Evolutionary conservation across 805 yeast genomes (phyloP), one percentile per base, ranked within the genome.

Genomic region (Saturnispora sanitii): DNA sequence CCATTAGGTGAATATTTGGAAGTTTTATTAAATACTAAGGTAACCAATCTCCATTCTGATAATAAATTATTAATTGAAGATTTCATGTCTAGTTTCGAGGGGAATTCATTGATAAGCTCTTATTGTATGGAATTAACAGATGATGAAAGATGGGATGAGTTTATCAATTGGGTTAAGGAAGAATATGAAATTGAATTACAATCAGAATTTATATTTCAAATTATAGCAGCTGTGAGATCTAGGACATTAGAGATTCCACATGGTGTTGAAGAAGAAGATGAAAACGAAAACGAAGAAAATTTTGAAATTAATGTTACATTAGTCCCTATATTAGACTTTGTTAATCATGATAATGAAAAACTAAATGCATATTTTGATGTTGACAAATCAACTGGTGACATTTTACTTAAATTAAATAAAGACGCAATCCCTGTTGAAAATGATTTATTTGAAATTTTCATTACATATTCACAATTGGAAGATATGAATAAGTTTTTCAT

Each of bases 241-340:
- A 62, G 90, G 41, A 70, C 73, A 1, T 60, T 80, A 36, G 87
- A 80, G 52, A 78, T 81, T 2, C 88, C 90, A 61, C 65, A 50
- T n/a, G 41, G 11, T 4, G 39, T 31, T 1, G 40, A 35, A 28
- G 31, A 23, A 6, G 38, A 35, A 6, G 50, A 44, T 2, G 49
- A 47, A 3, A 51, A 45, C 1, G 46, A 40, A n/a, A 58, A 49
- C n/a, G 46, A 48, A 1, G 70, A 64, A 11, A 73, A 68, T 33
- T 77, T 63, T 45, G 49, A 55, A 4, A 71, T 71, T 4, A 69
- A 72, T 37, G 66, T 77, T 0, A 70, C 83, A 0, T 54, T 81
- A 41, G 83, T 80, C 1, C 87, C 90, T 1, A 45, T 77, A 1
- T 49, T 81, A 23, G 90, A 81, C 55, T 81, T 73, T 64, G 82